These are phyloP conservation scores for Torulaspora microellipsoides DNA, from an alignment of 805 yeast genomes.

Conservation along the genomic window DNA sequence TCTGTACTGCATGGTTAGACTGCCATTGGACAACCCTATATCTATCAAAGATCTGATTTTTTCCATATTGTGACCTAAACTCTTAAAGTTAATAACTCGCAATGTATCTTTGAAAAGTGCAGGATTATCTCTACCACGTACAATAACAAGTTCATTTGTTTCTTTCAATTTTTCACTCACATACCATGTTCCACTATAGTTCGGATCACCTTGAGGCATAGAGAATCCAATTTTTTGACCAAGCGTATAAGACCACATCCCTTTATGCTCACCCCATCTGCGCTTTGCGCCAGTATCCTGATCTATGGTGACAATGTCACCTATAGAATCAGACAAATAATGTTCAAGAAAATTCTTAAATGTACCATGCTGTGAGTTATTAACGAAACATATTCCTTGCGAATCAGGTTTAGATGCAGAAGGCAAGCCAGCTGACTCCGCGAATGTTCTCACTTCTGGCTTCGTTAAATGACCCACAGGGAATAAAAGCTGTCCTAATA, in stretches of 20 bases:
- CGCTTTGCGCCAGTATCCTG: conserved; percentile 52
- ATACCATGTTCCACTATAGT: conserved; percentile 77
- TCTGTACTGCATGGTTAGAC: conserved; percentile 56
- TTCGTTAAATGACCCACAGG: conserved; percentile 81
- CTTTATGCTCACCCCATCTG: conserved; percentile 77
- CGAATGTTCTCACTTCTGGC: conserved; percentile 67
- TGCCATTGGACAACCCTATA: conserved; percentile 5
- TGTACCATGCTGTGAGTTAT: conserved; percentile 51
- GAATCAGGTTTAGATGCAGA: conserved; percentile 86
- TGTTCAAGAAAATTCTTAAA: conserved; percentile 71
- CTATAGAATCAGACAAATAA: conserved; percentile 68
- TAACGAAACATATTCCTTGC: conserved; percentile 90
- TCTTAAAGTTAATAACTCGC: conserved; percentile 37
- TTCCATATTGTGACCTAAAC: conserved; percentile 6
- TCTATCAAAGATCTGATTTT: conserved; percentile 1
- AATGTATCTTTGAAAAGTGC: conserved; percentile 47
- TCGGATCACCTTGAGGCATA: conserved; percentile 86
- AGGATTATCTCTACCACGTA: conserved; percentile 59
- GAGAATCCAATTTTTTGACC: conserved; percentile 74
- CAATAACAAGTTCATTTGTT: conserved; percentile 74
- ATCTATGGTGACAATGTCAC: conserved; percentile 57
- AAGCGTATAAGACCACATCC: conserved; percentile 92
- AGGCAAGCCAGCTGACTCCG: conserved; percentile 47
- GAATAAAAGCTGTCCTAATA: conserved; percentile 51
- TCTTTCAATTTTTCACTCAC: conserved; percentile 64